A percentile compares a stretch with the other conserved stretches of the same genome.
phyloP scores from a whole-genome alignment of 2,329 filamentous ascomycete species.

The Fusarium coffeatum region DNA sequence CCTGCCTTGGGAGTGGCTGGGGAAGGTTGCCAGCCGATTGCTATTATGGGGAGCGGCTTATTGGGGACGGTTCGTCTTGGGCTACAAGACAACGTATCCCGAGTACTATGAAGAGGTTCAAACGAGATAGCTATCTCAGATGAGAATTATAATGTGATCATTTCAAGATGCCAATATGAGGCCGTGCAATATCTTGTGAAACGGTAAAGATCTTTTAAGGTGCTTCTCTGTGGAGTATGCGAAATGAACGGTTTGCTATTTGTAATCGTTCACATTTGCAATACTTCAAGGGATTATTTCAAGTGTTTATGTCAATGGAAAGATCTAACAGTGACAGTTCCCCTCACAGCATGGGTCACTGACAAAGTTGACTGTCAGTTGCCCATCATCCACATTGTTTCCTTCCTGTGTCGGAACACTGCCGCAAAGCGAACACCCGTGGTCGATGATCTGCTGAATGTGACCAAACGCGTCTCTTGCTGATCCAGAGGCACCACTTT shows the following conservation, averaged over 20 bases:
- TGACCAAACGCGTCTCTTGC: background rate
- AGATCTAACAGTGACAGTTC: background rate
- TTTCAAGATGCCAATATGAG: too few species aligned
- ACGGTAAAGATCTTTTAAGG: too few species aligned
- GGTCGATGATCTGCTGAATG: background rate
- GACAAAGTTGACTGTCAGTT: background rate
- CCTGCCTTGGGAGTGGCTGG: slow-evolving; percentile 1
- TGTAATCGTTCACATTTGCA: too few species aligned
- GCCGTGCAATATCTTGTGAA: too few species aligned
- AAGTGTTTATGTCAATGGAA: background rate
- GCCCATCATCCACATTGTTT: background rate
- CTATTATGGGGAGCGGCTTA: background rate
- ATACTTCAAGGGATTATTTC: too few species aligned
- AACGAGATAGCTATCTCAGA: background rate
- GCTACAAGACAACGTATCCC: background rate
- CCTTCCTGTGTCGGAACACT: background rate
- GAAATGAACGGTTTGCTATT: too few species aligned
- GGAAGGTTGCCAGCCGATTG: slow-evolving; percentile 1
- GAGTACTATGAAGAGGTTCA: slow-evolving; percentile 11
- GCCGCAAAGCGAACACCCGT: background rate
- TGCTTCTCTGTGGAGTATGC: too few species aligned
- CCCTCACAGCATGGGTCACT: background rate
- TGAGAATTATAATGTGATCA: too few species aligned
- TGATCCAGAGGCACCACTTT: background rate
- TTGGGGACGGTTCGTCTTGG: slow-evolving; percentile 6